phyloP scores from a whole-genome alignment of 106 monocot species.

The Apostasia shenzhenica region DNA sequence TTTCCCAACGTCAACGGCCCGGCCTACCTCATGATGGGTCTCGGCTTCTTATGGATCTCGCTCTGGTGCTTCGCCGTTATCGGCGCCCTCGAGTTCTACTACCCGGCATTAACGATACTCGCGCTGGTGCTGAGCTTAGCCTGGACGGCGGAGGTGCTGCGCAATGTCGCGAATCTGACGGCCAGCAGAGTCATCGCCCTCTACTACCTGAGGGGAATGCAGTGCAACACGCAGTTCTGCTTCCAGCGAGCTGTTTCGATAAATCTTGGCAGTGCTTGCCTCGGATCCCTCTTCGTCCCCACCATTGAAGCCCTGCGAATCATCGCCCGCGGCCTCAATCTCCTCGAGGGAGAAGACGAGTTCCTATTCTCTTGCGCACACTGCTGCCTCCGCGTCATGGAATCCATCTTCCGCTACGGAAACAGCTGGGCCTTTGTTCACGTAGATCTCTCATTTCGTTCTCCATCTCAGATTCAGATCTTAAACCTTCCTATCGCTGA shows the following conservation, averaged over 20 bases:
- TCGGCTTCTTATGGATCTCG: conserved; percentile 75
- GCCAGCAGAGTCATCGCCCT: conserved; percentile 82
- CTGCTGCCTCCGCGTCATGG: conserved; percentile 92
- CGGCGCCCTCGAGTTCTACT: conserved; percentile 76
- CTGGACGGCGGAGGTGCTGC: conserved; percentile 98
- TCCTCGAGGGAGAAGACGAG: conserved; percentile 94
- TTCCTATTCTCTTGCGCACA: conserved; percentile 99
- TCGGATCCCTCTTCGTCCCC: conserved; percentile 93
- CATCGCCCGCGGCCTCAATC: conserved; percentile 75
- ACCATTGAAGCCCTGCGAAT: conserved; percentile 80
- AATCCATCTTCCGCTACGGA: conserved; percentile 80
- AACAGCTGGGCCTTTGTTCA: conserved; percentile 99
- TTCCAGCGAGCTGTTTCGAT: conserved; percentile 73
- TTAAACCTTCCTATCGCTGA: too few species aligned
- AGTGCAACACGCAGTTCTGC: conserved; percentile 63
- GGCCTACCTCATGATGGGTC: conserved; percentile 56
- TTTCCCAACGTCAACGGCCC: conserved; percentile 73
- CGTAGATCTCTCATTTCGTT: conserved; percentile 16
- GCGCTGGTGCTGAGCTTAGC: conserved; percentile 65
- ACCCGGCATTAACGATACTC: conserved; percentile 62
- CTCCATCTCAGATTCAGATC: not conserved
- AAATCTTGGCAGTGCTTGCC: conserved; percentile 87
- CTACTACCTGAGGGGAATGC: conserved; percentile 97
- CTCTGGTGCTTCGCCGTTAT: conserved; percentile 92
- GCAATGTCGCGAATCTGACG: conserved; percentile 86